Percentiles rank a stretch among this genome's conserved stretches.
These are phyloP conservation scores for Volvariella volvacea DNA, from an alignment of 1,284 basidiomycete genomes.

Conservation along the genomic window DNA sequence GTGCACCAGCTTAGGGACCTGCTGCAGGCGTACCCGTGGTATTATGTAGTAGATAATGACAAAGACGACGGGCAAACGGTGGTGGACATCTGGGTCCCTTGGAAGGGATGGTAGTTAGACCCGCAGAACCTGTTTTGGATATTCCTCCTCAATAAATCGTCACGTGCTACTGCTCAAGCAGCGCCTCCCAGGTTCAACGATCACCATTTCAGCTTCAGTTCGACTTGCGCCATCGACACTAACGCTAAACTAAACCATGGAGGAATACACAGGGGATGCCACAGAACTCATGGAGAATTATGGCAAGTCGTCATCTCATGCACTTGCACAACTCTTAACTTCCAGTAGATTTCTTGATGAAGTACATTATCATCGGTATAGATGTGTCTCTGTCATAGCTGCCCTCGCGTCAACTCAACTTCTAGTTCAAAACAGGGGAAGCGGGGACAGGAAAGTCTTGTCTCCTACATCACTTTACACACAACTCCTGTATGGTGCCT, in stretches of 20 bases:
- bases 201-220: no score
- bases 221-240: no score
- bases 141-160: no score
- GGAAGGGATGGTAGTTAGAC: constrained; percentile 76
- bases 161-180: neutral
- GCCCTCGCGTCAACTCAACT: constrained; percentile 3
- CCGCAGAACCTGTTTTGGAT: neutral
- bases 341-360: constrained; percentile 86
- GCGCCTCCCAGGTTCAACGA: neutral
- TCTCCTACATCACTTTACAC: constrained; percentile 90
- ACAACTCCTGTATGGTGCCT: constrained; percentile 77
- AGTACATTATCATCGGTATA: constrained; percentile 92
- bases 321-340: constrained; percentile 8
- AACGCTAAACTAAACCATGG: constrained; percentile 21
- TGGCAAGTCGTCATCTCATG: constrained; percentile 37
- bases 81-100: constrained; percentile 83
- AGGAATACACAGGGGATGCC: constrained; percentile 68
- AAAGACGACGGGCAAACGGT: constrained; percentile 45
- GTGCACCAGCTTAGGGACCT: no score
- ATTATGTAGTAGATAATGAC: constrained; percentile 68
- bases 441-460: constrained; percentile 97
- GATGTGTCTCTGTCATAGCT: constrained; percentile 3
- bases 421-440: constrained; percentile 56
- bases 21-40: constrained; percentile 72
- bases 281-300: constrained; percentile 93